A percentile compares a stretch with the other conserved stretches of the same genome.
These are phyloP conservation scores for Diaporthe sp. DNA, from an alignment of 2,329 filamentous ascomycete genomes.

Conservation along the genomic window DNA sequence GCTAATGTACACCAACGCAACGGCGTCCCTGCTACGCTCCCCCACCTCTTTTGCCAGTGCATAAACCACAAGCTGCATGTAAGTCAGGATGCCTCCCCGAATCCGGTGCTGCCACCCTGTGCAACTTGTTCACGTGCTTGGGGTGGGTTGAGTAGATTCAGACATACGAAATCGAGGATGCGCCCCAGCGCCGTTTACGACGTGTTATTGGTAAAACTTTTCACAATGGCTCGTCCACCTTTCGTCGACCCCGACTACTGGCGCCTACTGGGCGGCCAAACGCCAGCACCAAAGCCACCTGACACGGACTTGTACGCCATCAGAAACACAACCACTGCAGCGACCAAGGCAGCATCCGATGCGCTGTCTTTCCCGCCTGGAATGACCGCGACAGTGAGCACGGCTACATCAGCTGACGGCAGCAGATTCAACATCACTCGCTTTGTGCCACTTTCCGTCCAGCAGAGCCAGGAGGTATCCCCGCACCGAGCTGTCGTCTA, in stretches of 20 bases:
- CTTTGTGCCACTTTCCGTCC: slow-evolving; percentile 41
- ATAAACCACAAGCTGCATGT: too few species aligned
- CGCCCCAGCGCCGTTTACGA: background rate
- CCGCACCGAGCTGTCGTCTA: slow-evolving; percentile 43
- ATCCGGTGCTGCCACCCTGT: too few species aligned
- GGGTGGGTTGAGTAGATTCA: too few species aligned
- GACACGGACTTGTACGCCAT: slow-evolving; percentile 16
- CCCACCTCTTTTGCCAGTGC: too few species aligned
- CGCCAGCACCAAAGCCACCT: background rate
- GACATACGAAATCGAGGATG: background rate
- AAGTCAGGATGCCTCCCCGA: too few species aligned
- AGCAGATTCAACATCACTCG: slow-evolving; percentile 39
- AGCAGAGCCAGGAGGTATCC: slow-evolving; percentile 31
- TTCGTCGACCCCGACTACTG: slow-evolving; percentile 18
- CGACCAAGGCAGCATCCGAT: slow-evolving; percentile 17
- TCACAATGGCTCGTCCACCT: slow-evolving; percentile 22
- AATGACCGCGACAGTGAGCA: slow-evolving; percentile 6
- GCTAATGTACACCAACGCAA: too few species aligned
- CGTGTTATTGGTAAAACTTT: background rate
- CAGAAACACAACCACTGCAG: background rate
- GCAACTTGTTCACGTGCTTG: too few species aligned
- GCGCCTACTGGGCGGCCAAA: slow-evolving; percentile 19
- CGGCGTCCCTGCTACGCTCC: too few species aligned
- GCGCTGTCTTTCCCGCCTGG: background rate
- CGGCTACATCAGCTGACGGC: slow-evolving; percentile 28